Evolutionary conservation across 495 filamentous ascomycete genomes (phyloP), one percentile per base, ranked within the genome.

Genomic region (Neurospora hispaniola): DNA sequence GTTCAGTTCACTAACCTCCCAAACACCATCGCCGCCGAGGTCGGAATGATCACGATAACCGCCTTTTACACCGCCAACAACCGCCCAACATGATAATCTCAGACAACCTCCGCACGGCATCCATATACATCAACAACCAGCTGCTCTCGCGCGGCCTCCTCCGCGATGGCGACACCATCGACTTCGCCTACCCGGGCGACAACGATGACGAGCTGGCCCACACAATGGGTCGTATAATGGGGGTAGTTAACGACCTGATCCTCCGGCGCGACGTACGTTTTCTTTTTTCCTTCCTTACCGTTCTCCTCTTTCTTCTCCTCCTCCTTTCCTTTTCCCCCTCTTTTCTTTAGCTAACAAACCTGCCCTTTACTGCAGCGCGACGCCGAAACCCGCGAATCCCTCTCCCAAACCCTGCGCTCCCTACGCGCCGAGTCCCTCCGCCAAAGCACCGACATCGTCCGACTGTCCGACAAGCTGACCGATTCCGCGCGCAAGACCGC

Each of bases 91-190:
- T 83, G 81, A 96, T 96, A 89, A 94, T 96, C 79, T 81, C 88
- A 71, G 88, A 91, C 72, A 95, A 92, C 82, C 84, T 98, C 66
- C 88, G 91, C 76, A 93, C 93, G 72, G 96, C 96, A 38, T 97
- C 95, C 71, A 89, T 89, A 68, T 98, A 98, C 82, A 92, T 99
- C 83, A 99, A 99, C 84, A 97, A 98, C 80, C 90, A 97, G 72
- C 86, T 99, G 41, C 88, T 97, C 42, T 93, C 95, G 5, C 90
- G 96, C 48, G 96, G 96, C 23, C 86, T 99, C 27, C 83, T 98
- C 12, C 91, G 92, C 78, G 91, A 92, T 89, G 92, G 93, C 75
- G 86, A 88, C 72, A 87, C 87, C 41, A 96, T 99, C 80, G 89
- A 97, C 78, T 99, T 98, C 79, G 90, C 92, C 73, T 82, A 88